phyloP scores from a whole-genome alignment of 2,329 filamentous ascomycete genomes.

The Aureobasidium sp. region DNA sequence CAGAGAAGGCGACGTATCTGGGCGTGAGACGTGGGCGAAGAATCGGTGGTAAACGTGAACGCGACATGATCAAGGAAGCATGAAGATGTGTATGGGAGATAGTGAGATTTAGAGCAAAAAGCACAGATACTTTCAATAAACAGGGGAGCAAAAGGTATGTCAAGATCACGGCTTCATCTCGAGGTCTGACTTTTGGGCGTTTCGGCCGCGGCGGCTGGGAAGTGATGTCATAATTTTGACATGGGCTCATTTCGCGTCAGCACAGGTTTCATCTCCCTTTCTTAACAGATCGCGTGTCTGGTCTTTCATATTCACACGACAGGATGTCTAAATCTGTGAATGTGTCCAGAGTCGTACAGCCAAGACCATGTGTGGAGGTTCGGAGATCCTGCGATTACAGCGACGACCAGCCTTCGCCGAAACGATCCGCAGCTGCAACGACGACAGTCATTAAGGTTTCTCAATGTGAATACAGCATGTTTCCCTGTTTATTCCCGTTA shows the following conservation, averaged over 20 bases:
- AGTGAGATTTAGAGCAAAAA: background rate
- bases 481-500: background rate
- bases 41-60: slow-evolving; percentile 4
- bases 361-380: too few relatives aligned
- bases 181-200: background rate
- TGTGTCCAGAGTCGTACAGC: too few relatives aligned
- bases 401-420: background rate
- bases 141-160: background rate
- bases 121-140: slow-evolving; percentile 3
- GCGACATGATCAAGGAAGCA: background rate
- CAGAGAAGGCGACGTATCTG: slow-evolving; percentile 15
- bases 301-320: too few relatives aligned
- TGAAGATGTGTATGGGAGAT: background rate
- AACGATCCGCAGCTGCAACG: background rate
- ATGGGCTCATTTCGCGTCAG: background rate
- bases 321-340: too few relatives aligned
- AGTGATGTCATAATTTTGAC: background rate
- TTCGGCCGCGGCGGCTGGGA: background rate
- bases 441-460: background rate
- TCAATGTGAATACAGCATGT: background rate
- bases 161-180: background rate
- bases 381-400: background rate
- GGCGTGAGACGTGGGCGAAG: slow-evolving; percentile 17
- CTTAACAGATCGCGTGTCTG: background rate
- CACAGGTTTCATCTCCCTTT: background rate